Evolutionary conservation across 164 flowering plant species (phyloP).

Genomic region (Magnolia officinalis): DNA sequence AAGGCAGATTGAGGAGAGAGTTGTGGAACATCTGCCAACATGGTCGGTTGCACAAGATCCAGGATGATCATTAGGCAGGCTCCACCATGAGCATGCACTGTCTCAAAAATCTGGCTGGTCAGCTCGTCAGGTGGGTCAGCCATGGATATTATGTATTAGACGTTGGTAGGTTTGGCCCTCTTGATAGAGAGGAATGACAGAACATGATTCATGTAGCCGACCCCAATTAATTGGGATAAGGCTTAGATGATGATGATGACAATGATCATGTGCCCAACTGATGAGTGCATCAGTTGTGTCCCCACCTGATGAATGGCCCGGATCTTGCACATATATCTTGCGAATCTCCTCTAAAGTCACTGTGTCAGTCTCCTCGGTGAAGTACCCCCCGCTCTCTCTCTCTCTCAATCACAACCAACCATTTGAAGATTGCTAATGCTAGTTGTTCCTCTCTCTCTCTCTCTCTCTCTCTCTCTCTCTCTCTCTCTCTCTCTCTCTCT

Average conservation of each 20-base stretch:
- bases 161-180: neutral
- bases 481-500: constrained; percentile 4
- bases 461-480: constrained; percentile 4
- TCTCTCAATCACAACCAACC: neutral
- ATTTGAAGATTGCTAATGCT: neutral
- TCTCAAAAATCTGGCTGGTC: neutral
- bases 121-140: neutral
- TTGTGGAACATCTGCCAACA: neutral
- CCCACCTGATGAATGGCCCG: neutral
- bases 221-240: too few species aligned
- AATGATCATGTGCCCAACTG: neutral
- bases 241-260: too few species aligned
- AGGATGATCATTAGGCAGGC: neutral
- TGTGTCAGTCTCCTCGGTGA: too few species aligned
- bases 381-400: neutral
- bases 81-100: neutral
- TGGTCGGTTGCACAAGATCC: neutral
- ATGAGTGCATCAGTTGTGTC: neutral
- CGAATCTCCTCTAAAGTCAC: too few species aligned
- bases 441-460: too few species aligned
- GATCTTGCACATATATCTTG: neutral
- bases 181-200: too few species aligned
- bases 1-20: neutral
- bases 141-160: neutral
- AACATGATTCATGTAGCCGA: too few species aligned